phyloP scores from a whole-genome alignment of 371 early-diverging fungal species.

The Mucor velutinosus region DNA sequence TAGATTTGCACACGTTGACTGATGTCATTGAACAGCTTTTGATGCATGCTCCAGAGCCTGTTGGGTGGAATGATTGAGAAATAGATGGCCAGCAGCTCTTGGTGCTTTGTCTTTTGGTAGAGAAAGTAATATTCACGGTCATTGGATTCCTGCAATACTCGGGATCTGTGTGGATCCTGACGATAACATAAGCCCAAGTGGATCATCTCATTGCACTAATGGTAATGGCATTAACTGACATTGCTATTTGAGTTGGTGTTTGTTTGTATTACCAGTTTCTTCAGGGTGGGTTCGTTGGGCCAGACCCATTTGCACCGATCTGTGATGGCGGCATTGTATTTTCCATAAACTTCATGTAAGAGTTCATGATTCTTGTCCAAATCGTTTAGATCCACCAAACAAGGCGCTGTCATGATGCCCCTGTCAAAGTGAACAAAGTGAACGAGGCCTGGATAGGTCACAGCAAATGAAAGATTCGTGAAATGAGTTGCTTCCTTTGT shows the following conservation, averaged over 20 bases:
- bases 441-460: constrained; percentile 46
- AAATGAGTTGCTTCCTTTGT: constrained; percentile 53
- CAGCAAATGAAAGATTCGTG: constrained; percentile 44
- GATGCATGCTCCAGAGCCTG: constrained; percentile 40
- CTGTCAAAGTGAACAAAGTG: constrained; percentile 46
- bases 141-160: constrained; percentile 13
- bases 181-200: constrained; percentile 15
- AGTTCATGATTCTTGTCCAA: constrained; percentile 37
- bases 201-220: constrained; percentile 24
- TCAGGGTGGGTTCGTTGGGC: constrained; percentile 26
- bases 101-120: constrained; percentile 21
- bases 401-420: constrained; percentile 36
- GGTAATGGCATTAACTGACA: not conserved
- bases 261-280: constrained; percentile 26
- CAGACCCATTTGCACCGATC: constrained; percentile 24
- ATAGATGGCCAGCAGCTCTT: constrained; percentile 36
- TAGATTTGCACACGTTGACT: constrained; percentile 32
- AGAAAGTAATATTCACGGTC: constrained; percentile 25
- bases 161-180: not conserved
- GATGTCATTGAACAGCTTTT: constrained; percentile 37
- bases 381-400: constrained; percentile 38
- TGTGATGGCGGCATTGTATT: constrained; percentile 16
- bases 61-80: constrained; percentile 34
- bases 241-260: not conserved
- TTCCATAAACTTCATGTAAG: constrained; percentile 31